phyloP scores from a whole-genome alignment of 441 rosid genomes.

The Jatropha podagrica region DNA sequence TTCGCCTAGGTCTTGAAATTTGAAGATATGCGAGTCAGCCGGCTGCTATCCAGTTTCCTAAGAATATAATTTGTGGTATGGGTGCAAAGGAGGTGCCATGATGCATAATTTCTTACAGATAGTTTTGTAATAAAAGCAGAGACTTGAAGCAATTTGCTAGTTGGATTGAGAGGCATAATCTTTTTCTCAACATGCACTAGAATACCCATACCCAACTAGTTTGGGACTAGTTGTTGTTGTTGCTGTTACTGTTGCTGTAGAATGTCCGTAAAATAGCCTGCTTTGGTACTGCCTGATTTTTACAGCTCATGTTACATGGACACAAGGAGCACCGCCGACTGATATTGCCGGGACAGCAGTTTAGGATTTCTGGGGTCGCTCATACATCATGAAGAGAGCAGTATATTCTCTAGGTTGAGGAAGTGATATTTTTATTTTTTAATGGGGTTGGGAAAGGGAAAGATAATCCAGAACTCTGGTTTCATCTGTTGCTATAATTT shows the following conservation, averaged over 20 bases:
- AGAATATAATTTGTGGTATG: slow-evolving; percentile 52
- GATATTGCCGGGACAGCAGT: slow-evolving; percentile 19
- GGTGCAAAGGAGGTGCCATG: slow-evolving; percentile 40
- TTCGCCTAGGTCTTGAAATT: slow-evolving; percentile 39
- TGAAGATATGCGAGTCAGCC: slow-evolving; percentile 75
- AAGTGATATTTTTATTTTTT: slow-evolving; percentile 6
- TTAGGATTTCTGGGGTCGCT: slow-evolving; percentile 10
- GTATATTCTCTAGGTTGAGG: not conserved
- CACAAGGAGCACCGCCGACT: slow-evolving; percentile 25
- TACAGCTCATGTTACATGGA: slow-evolving; percentile 43
- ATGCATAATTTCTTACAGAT: slow-evolving; percentile 18
- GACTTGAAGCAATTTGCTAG: slow-evolving; percentile 25
- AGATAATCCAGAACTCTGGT: slow-evolving; percentile 17
- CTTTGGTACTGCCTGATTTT: slow-evolving; percentile 20
- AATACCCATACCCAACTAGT: slow-evolving; percentile 3
- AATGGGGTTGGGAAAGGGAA: not conserved
- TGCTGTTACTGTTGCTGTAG: not conserved
- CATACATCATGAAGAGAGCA: not conserved
- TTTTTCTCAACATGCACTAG: slow-evolving; percentile 26
- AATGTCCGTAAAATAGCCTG: slow-evolving; percentile 20
- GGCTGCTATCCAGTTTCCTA: slow-evolving; percentile 84
- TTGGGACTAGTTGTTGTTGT: no score
- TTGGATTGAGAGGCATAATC: slow-evolving; percentile 36
- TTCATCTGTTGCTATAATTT: slow-evolving; percentile 19
- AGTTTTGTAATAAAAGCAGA: slow-evolving; percentile 16